Base-by-base conservation (phyloP, 2,329 filamentous ascomycete species). In the Monosporascus sp. region DNA sequence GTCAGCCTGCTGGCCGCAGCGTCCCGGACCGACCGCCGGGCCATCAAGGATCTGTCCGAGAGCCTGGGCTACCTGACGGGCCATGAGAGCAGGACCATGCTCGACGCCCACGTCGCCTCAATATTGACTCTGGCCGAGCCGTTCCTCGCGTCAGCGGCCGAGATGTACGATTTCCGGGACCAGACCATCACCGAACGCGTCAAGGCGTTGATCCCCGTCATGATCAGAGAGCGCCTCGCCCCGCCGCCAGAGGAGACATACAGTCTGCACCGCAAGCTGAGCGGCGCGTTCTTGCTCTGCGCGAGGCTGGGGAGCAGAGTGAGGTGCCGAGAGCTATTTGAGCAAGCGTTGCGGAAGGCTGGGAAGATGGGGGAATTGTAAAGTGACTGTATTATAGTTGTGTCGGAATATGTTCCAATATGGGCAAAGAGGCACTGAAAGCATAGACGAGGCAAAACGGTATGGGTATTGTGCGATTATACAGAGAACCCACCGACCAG, bases 181-280 rank as follows among this genome's bases (percentile, higher is more conserved):
- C 94, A 99, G 76, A 99, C 93, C 1, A 97, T 99, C 61, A 99
- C 94, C 1, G 92, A 97, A 66, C 81, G 95, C 45, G 93, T 99
- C 53, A 86, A 92, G 64, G 81, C 78, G 3, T 79, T 96, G 51
- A 97, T 99, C 60, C 94, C 94, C 17, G 76, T 96, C 51, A 99
- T 99, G 94, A 79, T 99, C 47, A 82, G 84, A 53, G 94, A 99
- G 76, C 77, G 94, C 37, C 74, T 99, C 20, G 85, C 90, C 17
- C 93, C 94, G 24, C 94, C 95, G 24, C 94, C 94, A 0, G 95
- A 99, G 74, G 94, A 99, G 78, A 99, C 94, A 50, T 99, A 99
- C 68, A 93, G 88, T 68, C 73, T 99, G 64, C 94, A 99, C 72
- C 83, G 94, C 56, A 99, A 99, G 75, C 74, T 99, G 51, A 96